Evolutionary conservation across 345 rosid species (phyloP).

Genomic region (Eucalyptus grandis): DNA sequence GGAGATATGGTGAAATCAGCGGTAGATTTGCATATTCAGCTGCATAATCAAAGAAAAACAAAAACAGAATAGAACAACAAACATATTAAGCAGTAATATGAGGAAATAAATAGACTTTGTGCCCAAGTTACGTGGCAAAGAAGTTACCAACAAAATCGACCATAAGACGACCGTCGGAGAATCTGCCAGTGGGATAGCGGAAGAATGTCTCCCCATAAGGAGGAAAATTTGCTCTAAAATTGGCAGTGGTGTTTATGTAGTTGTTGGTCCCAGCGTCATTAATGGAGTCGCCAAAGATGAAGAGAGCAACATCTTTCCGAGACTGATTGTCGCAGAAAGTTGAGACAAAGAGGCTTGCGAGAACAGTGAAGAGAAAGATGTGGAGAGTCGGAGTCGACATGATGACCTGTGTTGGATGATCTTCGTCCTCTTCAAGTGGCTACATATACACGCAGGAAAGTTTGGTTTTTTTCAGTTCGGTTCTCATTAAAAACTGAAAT

Average conservation of each 20-base stretch:
- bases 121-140: background rate
- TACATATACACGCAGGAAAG: background rate
- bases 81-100: background rate
- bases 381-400: background rate
- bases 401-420: background rate
- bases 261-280: slow-evolving; percentile 25
- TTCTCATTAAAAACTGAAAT: too few relatives aligned
- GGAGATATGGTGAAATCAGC: background rate
- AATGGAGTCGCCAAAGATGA: slow-evolving; percentile 23
- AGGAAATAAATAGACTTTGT: background rate
- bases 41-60: background rate
- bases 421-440: background rate
- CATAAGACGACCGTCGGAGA: slow-evolving; percentile 8
- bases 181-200: slow-evolving; percentile 8
- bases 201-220: slow-evolving; percentile 20
- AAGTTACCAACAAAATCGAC: slow-evolving; percentile 11
- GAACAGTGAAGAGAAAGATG: background rate
- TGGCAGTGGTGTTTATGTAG: slow-evolving; percentile 1
- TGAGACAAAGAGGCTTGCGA: background rate
- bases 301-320: background rate
- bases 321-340: background rate
- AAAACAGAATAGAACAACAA: background rate
- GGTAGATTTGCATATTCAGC: slow-evolving; percentile 5
- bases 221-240: slow-evolving; percentile 2
- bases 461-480: too few relatives aligned